Conservation (phyloP, 768 basidiomycete species). For the Rhizopogon vesiculosus region DNA sequence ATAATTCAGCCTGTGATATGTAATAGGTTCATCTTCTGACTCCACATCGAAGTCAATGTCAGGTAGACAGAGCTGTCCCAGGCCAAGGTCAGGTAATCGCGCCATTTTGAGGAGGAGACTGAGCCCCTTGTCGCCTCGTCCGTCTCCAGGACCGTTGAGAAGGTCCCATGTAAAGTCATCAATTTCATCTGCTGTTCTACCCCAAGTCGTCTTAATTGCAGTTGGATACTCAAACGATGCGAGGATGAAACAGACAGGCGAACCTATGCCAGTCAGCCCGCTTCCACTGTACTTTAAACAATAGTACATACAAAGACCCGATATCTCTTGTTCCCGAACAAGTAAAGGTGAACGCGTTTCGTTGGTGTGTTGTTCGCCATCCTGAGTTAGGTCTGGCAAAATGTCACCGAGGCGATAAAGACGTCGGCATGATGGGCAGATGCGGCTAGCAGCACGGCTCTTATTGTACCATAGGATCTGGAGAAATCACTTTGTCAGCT, state of each 20-base stretch:
- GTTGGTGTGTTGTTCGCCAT: constrained; percentile 9
- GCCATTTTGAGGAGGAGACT: constrained; percentile 75
- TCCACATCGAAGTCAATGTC: constrained; percentile 23
- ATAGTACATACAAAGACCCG: constrained; percentile 63
- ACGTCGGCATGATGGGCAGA: constrained; percentile 76
- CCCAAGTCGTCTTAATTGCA: constrained; percentile 66
- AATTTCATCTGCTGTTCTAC: constrained; percentile 62
- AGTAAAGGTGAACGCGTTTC: constrained; percentile 36
- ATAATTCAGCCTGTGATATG: neutral
- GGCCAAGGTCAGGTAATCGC: constrained; percentile 65
- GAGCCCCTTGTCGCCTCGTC: constrained; percentile 36
- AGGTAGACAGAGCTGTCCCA: constrained; percentile 51
- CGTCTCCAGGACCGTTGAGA: constrained; percentile 41
- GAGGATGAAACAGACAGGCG: constrained; percentile 70
- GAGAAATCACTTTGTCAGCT: neutral
- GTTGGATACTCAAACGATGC: constrained; percentile 62
- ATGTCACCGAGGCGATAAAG: constrained; percentile 67
- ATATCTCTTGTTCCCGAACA: constrained; percentile 60
- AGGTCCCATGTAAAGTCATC: constrained; percentile 61
- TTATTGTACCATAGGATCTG: constrained; percentile 87
- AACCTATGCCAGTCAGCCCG: constrained; percentile 45
- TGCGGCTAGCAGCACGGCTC: constrained; percentile 60
- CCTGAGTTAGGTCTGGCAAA: constrained; percentile 43
- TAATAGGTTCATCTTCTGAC: constrained; percentile 5
- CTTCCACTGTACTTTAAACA: neutral